A percentile compares a stretch with the other conserved stretches of the same genome.
phyloP scores from a whole-genome alignment of 116 monocot genomes.

The Phalaenopsis hybrid region DNA sequence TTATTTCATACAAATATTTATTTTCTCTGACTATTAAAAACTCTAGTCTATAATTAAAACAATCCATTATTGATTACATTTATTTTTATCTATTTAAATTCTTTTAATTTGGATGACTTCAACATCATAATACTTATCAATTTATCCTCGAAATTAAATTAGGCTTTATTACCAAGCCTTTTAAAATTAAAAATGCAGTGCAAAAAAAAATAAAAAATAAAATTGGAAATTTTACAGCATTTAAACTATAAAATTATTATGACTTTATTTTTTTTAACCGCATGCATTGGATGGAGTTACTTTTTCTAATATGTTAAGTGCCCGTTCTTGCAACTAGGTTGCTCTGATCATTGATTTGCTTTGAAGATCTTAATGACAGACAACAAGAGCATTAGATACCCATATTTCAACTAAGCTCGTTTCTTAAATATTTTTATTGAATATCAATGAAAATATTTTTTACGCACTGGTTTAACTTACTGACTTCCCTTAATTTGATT shows the following conservation, averaged over 20 bases:
- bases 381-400: neutral
- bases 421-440: neutral
- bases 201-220: neutral
- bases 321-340: no score
- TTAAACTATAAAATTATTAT: neutral
- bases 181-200: neutral
- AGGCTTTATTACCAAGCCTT: neutral
- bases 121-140: neutral
- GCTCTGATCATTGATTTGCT: neutral
- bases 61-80: neutral
- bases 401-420: neutral
- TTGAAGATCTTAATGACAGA: neutral
- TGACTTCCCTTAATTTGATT: neutral
- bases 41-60: neutral
- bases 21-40: neutral
- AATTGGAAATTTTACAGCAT: neutral
- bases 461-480: neutral
- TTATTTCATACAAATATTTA: neutral
- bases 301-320: no score
- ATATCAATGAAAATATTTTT: neutral
- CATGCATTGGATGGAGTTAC: neutral
- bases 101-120: neutral
- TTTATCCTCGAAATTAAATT: neutral
- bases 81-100: neutral
- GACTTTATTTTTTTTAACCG: neutral